Evolutionary conservation across 192 early-diverging fungal species (phyloP).

Genomic region (Irineochytrium annulatum): DNA sequence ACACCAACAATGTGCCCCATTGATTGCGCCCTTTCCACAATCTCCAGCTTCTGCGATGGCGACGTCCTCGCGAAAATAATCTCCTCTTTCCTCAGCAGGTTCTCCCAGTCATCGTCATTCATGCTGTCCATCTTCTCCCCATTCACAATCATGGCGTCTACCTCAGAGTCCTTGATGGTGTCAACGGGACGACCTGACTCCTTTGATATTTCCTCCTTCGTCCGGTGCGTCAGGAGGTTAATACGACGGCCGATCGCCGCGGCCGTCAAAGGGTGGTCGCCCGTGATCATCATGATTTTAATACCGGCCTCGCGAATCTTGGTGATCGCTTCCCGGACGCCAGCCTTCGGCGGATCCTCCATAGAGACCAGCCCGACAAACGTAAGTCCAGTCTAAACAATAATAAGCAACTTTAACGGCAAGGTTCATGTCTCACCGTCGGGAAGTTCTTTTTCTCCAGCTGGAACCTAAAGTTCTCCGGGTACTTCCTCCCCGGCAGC

Average conservation of each 20-base stretch:
- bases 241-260: constrained; percentile 86
- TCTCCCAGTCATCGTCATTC: constrained; percentile 77
- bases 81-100: constrained; percentile 70
- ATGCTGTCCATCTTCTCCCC: constrained; percentile 71
- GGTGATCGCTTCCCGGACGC: constrained; percentile 86
- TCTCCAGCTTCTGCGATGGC: constrained; percentile 92
- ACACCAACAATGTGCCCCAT: constrained; percentile 94
- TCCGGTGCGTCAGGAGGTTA: constrained; percentile 53
- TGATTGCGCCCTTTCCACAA: constrained; percentile 82
- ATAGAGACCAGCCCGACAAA: constrained; percentile 83
- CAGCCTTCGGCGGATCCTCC: constrained; percentile 94
- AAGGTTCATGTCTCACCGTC: constrained; percentile 18
- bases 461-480: constrained; percentile 71
- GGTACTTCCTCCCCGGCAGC: constrained; percentile 65
- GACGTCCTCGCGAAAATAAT: constrained; percentile 92
- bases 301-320: constrained; percentile 83
- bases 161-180: constrained; percentile 65
- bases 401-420: constrained; percentile 2
- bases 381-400: constrained; percentile 38
- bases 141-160: constrained; percentile 72
- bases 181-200: not conserved
- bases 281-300: constrained; percentile 94
- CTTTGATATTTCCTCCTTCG: constrained; percentile 13
- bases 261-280: constrained; percentile 93
- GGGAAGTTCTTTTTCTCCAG: constrained; percentile 69